These are phyloP conservation scores for Trichoderma sp. DNA, from an alignment of 2,329 filamentous ascomycete genomes.

Conservation along the genomic window DNA sequence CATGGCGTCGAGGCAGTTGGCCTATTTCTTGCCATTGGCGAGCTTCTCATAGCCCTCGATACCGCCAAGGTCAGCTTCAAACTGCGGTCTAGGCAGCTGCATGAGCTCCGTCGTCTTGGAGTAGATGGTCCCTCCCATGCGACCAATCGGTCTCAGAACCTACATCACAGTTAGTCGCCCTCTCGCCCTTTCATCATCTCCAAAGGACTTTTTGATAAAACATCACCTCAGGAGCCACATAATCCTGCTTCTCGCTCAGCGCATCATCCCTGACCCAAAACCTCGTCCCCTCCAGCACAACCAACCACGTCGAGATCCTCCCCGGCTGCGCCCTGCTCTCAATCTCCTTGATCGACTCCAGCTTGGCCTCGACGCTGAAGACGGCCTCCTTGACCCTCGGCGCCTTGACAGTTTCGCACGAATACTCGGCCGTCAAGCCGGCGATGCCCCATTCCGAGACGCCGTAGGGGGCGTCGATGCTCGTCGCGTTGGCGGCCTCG, in stretches of 20 bases:
- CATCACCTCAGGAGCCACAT: slow-evolving; percentile 70
- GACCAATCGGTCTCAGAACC: slow-evolving; percentile 73
- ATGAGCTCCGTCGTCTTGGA: slow-evolving; percentile 68
- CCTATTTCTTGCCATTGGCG: slow-evolving; percentile 44
- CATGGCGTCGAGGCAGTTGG: neutral
- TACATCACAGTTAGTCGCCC: slow-evolving; percentile 35
- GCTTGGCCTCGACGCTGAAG: slow-evolving; percentile 77
- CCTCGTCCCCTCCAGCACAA: slow-evolving; percentile 77
- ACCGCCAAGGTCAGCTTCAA: slow-evolving; percentile 54
- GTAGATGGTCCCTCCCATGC: slow-evolving; percentile 87
- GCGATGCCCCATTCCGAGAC: slow-evolving; percentile 77
- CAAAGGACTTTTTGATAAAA: slow-evolving; percentile 25
- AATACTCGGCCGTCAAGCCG: slow-evolving; percentile 70
- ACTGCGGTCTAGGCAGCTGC: slow-evolving; percentile 69
- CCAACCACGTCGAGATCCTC: slow-evolving; percentile 73
- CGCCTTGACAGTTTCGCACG: slow-evolving; percentile 66
- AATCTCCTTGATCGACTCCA: slow-evolving; percentile 76
- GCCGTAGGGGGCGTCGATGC: slow-evolving; percentile 76
- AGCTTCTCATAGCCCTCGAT: slow-evolving; percentile 61
- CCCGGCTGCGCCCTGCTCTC: slow-evolving; percentile 71
- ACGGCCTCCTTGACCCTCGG: slow-evolving; percentile 80
- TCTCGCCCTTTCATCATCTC: neutral
- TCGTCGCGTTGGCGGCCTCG: slow-evolving; percentile 84
- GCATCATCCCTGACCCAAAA: slow-evolving; percentile 93
- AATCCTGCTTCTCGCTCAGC: slow-evolving; percentile 72